Evolutionary conservation across 106 monocot genomes (phyloP).

Genomic region (Dioscorea zingiberensis): DNA sequence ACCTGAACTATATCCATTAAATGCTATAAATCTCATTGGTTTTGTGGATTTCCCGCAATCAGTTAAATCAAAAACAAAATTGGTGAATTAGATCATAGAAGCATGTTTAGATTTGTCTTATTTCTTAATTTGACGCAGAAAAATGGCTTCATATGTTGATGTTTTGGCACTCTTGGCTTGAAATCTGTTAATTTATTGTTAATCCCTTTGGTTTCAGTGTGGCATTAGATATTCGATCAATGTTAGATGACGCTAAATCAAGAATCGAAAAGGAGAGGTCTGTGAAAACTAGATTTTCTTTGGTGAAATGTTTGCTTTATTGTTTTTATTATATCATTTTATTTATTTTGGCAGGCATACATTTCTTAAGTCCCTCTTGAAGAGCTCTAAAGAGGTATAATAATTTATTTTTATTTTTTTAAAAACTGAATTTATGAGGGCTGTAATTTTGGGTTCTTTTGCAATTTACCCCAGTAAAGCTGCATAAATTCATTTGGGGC

Average conservation of each 20-base stretch:
- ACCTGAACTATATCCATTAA: background rate
- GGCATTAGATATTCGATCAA: constrained; percentile 36
- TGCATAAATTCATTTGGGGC: too few relatives aligned
- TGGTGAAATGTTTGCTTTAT: background rate
- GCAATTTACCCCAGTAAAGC: too few relatives aligned
- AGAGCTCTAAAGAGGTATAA: constrained; percentile 56
- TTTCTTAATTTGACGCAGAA: background rate
- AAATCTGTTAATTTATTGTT: background rate
- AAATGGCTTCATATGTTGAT: background rate
- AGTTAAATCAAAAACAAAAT: background rate
- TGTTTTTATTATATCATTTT: background rate
- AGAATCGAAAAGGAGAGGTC: constrained; percentile 73
- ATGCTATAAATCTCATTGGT: too few relatives aligned
- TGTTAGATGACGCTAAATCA: constrained; percentile 46
- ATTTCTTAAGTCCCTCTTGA: constrained; percentile 51
- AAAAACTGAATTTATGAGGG: background rate
- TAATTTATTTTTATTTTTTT: too few relatives aligned
- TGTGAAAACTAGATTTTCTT: background rate
- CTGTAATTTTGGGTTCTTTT: background rate
- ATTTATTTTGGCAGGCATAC: constrained; percentile 38
- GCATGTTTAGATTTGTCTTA: background rate
- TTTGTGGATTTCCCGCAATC: too few relatives aligned
- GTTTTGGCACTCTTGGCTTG: background rate
- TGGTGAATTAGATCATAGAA: background rate
- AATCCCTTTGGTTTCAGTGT: constrained; percentile 23